A percentile compares a stretch with the other conserved stretches of the same genome.
Evolutionary conservation across 768 basidiomycete species (phyloP).

Genomic region (Boletus vinaceobasis): DNA sequence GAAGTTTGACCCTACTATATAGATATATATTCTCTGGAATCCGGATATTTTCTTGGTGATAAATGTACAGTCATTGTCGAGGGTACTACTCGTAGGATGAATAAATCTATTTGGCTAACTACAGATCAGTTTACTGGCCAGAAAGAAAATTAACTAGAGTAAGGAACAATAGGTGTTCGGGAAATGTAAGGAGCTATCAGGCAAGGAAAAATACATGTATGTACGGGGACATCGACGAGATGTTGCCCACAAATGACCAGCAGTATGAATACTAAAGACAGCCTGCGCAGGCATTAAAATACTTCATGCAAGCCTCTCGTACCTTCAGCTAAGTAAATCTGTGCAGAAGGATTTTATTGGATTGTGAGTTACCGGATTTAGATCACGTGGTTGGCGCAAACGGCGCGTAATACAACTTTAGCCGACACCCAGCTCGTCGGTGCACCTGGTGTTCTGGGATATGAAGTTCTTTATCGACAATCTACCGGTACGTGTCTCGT

Average conservation of each 20-base stretch:
- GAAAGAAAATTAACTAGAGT: too few relatives aligned
- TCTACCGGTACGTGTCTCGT: conserved; percentile 54
- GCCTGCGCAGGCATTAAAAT: too few relatives aligned
- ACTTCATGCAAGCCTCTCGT: too few relatives aligned
- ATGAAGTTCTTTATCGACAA: conserved; percentile 88
- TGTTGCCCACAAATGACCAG: too few relatives aligned
- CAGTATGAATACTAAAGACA: too few relatives aligned
- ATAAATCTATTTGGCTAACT: not conserved
- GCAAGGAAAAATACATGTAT: too few relatives aligned
- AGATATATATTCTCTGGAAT: not conserved
- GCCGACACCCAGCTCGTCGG: not conserved
- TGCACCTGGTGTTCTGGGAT: not conserved
- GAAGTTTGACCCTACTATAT: not conserved
- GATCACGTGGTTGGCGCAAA: conserved; percentile 16
- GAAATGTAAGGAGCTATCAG: too few relatives aligned
- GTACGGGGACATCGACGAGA: too few relatives aligned
- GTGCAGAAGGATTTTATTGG: too few relatives aligned
- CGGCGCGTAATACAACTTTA: not conserved
- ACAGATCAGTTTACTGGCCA: too few relatives aligned
- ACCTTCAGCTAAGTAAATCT: too few relatives aligned
- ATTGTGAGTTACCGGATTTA: not conserved
- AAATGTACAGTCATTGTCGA: not conserved
- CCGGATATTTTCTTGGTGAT: not conserved
- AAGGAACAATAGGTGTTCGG: too few relatives aligned
- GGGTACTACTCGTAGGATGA: not conserved